Conservation (phyloP, 2,329 filamentous ascomycete genomes). For the Arthrinium phaeospermum region DNA sequence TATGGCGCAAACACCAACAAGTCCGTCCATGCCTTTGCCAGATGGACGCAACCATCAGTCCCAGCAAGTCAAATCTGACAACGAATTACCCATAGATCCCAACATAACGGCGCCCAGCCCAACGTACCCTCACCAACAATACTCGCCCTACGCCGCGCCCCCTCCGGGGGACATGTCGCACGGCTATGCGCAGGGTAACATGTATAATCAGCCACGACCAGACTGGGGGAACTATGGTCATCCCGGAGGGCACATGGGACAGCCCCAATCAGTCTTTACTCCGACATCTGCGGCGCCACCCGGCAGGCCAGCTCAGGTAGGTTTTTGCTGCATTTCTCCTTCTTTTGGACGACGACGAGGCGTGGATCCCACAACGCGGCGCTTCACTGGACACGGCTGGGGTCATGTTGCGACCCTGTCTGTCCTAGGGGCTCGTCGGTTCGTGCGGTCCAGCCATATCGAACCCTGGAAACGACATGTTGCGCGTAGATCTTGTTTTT, state of each 20-base stretch:
- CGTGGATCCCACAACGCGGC: constrained; percentile 3
- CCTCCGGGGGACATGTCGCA: constrained; percentile 83
- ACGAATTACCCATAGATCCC: constrained; percentile 98
- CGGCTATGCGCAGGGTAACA: constrained; percentile 68
- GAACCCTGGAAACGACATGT: constrained; percentile 10
- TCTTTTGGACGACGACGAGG: constrained; percentile 18
- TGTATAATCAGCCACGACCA: constrained; percentile 74
- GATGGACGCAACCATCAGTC: constrained; percentile 81
- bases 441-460: neutral
- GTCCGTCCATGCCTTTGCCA: constrained; percentile 91
- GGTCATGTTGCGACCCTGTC: neutral
- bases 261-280: constrained; percentile 60
- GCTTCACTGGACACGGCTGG: neutral
- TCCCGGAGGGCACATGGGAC: constrained; percentile 54
- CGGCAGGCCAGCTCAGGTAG: constrained; percentile 65
- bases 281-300: constrained; percentile 61
- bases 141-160: constrained; percentile 84
- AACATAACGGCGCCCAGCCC: constrained; percentile 94
- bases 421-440: neutral
- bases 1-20: constrained; percentile 97
- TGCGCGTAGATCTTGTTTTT: constrained; percentile 17
- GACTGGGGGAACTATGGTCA: constrained; percentile 76
- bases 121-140: constrained; percentile 82
- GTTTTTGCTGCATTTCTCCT: constrained; percentile 36
- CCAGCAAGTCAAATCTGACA: constrained; percentile 88